Conservation (phyloP, 169 alveolate genomes). For the Amoebophrya sp. region DNA sequence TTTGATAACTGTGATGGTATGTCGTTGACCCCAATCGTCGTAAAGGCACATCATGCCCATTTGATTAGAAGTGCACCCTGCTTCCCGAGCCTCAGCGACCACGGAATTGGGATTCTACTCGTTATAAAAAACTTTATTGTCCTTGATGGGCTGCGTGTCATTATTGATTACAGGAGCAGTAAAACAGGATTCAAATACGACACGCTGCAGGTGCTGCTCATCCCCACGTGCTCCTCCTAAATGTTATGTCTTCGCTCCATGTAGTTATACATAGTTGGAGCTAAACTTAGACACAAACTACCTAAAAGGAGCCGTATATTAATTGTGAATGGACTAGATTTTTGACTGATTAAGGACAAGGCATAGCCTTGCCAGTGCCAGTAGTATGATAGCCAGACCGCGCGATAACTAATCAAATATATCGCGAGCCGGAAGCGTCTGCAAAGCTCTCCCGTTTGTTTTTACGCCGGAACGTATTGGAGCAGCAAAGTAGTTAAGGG, state of each 20-base stretch:
- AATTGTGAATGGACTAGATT: no score
- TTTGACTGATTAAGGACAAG: no score
- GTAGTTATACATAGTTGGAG: no score
- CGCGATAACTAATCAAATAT: no score
- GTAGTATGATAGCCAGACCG: no score
- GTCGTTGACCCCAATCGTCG: conserved; percentile 72
- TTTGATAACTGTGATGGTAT: conserved; percentile 62
- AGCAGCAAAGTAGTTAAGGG: neutral
- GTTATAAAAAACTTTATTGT: neutral
- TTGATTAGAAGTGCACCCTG: conserved; percentile 15
- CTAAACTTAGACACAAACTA: no score
- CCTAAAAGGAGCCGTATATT: no score
- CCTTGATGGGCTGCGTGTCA: neutral
- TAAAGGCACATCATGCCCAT: conserved; percentile 68
- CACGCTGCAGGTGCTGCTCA: neutral
- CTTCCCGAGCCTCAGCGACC: neutral
- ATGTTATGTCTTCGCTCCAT: no score
- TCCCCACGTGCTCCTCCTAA: neutral
- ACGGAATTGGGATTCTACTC: neutral
- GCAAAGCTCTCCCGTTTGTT: no score
- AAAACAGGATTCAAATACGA: neutral
- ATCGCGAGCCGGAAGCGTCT: no score
- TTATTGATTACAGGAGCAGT: neutral
- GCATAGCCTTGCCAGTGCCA: no score
- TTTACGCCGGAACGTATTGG: no score